phyloP scores from a whole-genome alignment of 257 asterid genomes.

The Solanum neorickii region DNA sequence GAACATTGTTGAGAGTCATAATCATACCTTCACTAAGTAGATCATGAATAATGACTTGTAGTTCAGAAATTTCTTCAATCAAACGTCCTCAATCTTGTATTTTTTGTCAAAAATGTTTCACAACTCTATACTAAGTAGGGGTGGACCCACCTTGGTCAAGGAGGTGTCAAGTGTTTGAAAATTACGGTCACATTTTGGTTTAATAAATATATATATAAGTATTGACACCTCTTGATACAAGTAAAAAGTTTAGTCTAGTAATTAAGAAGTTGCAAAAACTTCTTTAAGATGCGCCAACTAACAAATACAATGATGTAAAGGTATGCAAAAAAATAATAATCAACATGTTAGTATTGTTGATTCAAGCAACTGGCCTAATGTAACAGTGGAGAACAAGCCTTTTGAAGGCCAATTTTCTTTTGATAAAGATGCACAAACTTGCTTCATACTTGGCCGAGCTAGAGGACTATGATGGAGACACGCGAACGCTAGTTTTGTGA shows the following conservation, averaged over 20 bases:
- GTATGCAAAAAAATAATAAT: background rate
- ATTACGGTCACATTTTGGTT: too few relatives aligned
- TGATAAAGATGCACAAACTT: constrained; percentile 8
- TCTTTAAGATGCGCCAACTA: background rate
- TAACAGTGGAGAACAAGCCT: background rate
- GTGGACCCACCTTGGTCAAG: too few relatives aligned
- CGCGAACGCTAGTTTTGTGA: constrained; percentile 4
- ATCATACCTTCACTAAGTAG: background rate
- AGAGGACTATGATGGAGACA: constrained; percentile 12
- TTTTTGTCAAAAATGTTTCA: background rate
- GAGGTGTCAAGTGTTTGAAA: too few relatives aligned
- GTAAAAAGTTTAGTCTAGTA: too few relatives aligned
- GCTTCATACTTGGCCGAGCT: constrained; percentile 16
- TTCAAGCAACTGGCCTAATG: constrained; percentile 3
- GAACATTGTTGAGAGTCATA: background rate
- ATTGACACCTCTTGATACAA: too few relatives aligned
- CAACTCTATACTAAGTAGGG: background rate
- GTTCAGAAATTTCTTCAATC: background rate
- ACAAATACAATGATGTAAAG: background rate
- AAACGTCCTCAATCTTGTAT: background rate
- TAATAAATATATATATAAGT: too few relatives aligned
- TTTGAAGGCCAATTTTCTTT: background rate
- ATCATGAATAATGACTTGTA: background rate
- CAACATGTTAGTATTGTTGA: background rate
- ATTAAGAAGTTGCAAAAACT: too few relatives aligned